Percentiles rank a stretch among this genome's conserved stretches.
Evolutionary conservation across 768 basidiomycete species (phyloP).

Genomic region (Serendipita sp.): DNA sequence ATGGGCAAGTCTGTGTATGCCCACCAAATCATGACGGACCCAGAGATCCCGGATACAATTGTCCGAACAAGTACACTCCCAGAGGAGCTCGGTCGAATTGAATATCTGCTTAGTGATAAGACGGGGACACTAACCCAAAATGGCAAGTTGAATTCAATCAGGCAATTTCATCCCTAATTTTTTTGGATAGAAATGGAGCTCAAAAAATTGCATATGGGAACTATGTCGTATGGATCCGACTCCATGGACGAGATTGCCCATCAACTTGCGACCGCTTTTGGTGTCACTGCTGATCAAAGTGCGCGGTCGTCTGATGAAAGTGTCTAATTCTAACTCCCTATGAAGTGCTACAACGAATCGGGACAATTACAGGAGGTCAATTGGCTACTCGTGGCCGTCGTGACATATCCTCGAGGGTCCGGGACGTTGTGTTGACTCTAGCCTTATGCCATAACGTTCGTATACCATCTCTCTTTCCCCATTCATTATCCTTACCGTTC

Average conservation of each 20-base stretch:
- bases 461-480: slow-evolving; percentile 9
- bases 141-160: slow-evolving; percentile 35
- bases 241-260: slow-evolving; percentile 98
- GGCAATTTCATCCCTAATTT: slow-evolving; percentile 1
- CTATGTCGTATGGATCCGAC: slow-evolving; percentile 90
- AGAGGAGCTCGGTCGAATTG: slow-evolving; percentile 88
- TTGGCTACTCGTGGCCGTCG: slow-evolving; percentile 75
- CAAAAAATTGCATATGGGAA: slow-evolving; percentile 98
- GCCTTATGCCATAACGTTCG: slow-evolving; percentile 91
- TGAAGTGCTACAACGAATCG: slow-evolving; percentile 36
- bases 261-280: slow-evolving; percentile 78
- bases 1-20: slow-evolving; percentile 99
- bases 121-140: slow-evolving; percentile 97
- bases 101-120: slow-evolving; percentile 93
- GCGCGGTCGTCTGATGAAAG: slow-evolving; percentile 11
- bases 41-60: slow-evolving; percentile 86
- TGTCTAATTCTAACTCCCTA: slow-evolving; percentile 15
- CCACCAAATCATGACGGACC: slow-evolving; percentile 84
- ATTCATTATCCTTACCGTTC: not conserved
- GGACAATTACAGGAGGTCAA: slow-evolving; percentile 48
- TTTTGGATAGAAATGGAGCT: slow-evolving; percentile 81
- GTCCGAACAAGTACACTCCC: slow-evolving; percentile 96
- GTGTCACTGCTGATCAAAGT: slow-evolving; percentile 45
- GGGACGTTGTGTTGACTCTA: slow-evolving; percentile 82
- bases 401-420: slow-evolving; percentile 88